A percentile compares a stretch with the other conserved stretches of the same genome.
These are phyloP conservation scores for Mortierella sp. DNA, from an alignment of 371 early-diverging fungal genomes.

Conservation along the genomic window DNA sequence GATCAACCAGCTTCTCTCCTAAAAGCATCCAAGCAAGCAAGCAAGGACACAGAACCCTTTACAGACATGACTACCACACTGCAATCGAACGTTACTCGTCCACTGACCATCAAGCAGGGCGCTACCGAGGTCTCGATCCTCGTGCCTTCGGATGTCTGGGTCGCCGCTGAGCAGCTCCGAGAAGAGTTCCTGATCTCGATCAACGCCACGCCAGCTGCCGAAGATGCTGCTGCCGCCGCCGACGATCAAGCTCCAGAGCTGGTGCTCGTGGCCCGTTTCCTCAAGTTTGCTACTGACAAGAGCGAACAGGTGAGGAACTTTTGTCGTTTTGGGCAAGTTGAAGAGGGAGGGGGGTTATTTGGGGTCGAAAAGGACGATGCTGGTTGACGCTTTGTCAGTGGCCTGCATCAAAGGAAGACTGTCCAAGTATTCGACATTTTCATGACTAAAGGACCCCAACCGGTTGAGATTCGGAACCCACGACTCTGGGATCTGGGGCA, in stretches of 20 bases:
- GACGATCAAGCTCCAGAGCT: constrained; percentile 72
- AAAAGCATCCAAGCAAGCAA: constrained; percentile 7
- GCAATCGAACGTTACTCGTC: constrained; percentile 66
- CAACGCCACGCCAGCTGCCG: constrained; percentile 33
- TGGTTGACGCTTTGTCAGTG: no score
- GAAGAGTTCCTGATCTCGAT: constrained; percentile 73
- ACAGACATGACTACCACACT: constrained; percentile 29
- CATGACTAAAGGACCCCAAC: no score
- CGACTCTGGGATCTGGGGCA: no score
- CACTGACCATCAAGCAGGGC: constrained; percentile 84
- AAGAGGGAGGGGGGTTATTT: no score
- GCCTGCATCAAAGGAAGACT: no score
- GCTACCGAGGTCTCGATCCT: constrained; percentile 85
- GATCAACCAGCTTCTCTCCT: background rate
- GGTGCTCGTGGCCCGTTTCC: constrained; percentile 80
- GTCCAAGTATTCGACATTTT: no score
- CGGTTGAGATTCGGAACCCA: no score
- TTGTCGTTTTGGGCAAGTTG: no score
- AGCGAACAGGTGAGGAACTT: constrained; percentile 60
- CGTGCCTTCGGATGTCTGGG: constrained; percentile 89
- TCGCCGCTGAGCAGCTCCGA: constrained; percentile 87
- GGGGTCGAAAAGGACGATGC: background rate
- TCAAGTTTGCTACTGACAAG: constrained; percentile 73
- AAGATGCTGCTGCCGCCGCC: constrained; percentile 54
- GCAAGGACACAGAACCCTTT: constrained; percentile 5